Evolutionary conservation across 2,329 filamentous ascomycete species (phyloP).

Genomic region (Aspergillus luchuensis): DNA sequence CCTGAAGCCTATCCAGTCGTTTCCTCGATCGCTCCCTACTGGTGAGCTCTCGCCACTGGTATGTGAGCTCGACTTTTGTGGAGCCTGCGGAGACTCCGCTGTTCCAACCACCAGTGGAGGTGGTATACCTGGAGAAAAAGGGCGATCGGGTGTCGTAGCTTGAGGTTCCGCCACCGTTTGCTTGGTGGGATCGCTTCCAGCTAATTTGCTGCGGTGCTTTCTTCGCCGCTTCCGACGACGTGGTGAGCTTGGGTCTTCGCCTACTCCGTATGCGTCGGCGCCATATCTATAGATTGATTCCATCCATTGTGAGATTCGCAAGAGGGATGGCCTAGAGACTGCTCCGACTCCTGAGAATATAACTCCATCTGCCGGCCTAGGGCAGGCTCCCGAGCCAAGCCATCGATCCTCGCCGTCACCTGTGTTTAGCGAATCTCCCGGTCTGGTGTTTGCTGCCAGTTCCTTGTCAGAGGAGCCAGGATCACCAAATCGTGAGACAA

Average conservation of each 20-base stretch:
- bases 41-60: slow-evolving; percentile 22
- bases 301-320: slow-evolving; percentile 80
- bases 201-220: slow-evolving; percentile 26
- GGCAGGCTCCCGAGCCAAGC: slow-evolving; percentile 71
- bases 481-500: slow-evolving; percentile 83
- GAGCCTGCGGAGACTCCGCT: slow-evolving; percentile 21
- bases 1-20: slow-evolving; percentile 36
- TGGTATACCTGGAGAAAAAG: slow-evolving; percentile 46
- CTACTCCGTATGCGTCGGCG: slow-evolving; percentile 79
- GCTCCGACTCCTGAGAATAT: slow-evolving; percentile 81
- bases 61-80: slow-evolving; percentile 18
- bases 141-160: slow-evolving; percentile 24
- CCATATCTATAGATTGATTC: slow-evolving; percentile 85
- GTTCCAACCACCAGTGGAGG: slow-evolving; percentile 43
- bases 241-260: slow-evolving; percentile 72
- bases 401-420: slow-evolving; percentile 54
- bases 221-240: slow-evolving; percentile 51
- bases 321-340: slow-evolving; percentile 69
- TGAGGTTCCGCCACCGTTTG: slow-evolving; percentile 11
- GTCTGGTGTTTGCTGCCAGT: slow-evolving; percentile 16
- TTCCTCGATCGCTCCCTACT: slow-evolving; percentile 22
- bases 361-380: slow-evolving; percentile 74
- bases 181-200: slow-evolving; percentile 15
- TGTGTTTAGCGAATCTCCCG: slow-evolving; percentile 17
- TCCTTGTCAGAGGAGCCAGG: slow-evolving; percentile 37